Evolutionary conservation across 2,329 filamentous ascomycete genomes (phyloP), one percentile per base, ranked within the genome.

Genomic region (Tympanopsis confertula): DNA sequence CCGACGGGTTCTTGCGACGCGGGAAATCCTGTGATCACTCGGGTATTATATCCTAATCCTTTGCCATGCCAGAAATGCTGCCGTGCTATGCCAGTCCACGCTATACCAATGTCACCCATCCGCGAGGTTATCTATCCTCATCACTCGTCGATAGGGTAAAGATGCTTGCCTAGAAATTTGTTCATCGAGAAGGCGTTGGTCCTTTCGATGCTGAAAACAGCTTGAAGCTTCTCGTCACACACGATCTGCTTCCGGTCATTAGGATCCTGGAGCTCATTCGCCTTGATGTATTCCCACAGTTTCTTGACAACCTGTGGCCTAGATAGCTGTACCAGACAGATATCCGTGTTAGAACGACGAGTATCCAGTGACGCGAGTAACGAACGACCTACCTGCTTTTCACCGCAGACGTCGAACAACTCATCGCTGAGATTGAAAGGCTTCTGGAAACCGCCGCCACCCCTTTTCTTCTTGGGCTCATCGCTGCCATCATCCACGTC

Each of bases 131-230:
- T n/a, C n/a, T n/a, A 47, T 42, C 40, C 44, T 39, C 33, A 40
- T 38, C 56, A 77, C 56, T 91, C 86, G 38, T 89, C 86, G 35
- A 85, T 71, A 2, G 82, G 84, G 54, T 94, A 95, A 28, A 96
- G 68, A 52, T 96, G 89, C 55, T 82, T 80, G 44, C 85, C 86
- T 10, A 96, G 76, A 13, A 94, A 75, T 67, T 95, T 95, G 68
- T 94, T 96, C 89, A 98, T 96, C 48, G 86, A 88, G 60, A 98
- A 98, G 91, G 98, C 98, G 61, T 96, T 86, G 36, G 98, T 83
- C 51, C 75, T 84, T 51, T 87, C 77, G 52, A 83, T 74, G 58
- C 94, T 94, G 66, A 98, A 98, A 5, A 98, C 83, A 5, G 83
- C 82, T 42, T 85, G 79, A 82, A 98, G 82, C 48, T 77, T 78